Evolutionary conservation across 2,329 filamentous ascomycete species (phyloP).

Genomic region (Xylariaceae sp.): DNA sequence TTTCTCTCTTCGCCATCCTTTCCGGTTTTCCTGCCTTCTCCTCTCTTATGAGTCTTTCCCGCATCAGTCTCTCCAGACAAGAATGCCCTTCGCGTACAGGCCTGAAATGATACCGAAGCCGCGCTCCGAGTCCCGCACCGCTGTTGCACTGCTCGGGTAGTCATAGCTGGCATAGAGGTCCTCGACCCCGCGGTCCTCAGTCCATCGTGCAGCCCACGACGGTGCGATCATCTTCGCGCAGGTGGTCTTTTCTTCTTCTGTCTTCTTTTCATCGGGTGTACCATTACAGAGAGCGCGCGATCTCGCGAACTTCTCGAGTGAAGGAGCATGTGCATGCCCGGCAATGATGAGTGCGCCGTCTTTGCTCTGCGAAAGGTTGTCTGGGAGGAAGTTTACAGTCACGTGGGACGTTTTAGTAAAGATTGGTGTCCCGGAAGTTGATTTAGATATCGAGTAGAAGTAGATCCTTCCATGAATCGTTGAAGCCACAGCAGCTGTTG

Average conservation of each 20-base stretch:
- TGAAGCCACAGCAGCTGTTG: conserved; percentile 37
- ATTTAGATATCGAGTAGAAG: conserved; percentile 26
- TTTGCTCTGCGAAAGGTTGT: conserved; percentile 36
- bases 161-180: conserved; percentile 32
- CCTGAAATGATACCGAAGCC: conserved; percentile 35
- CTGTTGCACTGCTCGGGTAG: conserved; percentile 35
- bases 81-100: conserved; percentile 35
- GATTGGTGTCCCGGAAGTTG: conserved; percentile 6
- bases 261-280: conserved; percentile 20
- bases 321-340: conserved; percentile 36
- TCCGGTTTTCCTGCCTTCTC: too few species aligned
- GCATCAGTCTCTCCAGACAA: conserved; percentile 24
- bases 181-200: conserved; percentile 29
- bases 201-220: conserved; percentile 36
- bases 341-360: conserved; percentile 35
- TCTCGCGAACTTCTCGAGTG: conserved; percentile 29
- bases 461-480: conserved; percentile 28
- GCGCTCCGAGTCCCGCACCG: conserved; percentile 26
- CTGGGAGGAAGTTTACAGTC: conserved; percentile 35
- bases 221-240: conserved; percentile 17
- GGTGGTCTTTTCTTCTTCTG: conserved; percentile 19
- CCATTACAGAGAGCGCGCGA: conserved; percentile 35
- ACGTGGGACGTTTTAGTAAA: conserved; percentile 18
- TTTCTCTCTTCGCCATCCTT: too few species aligned
- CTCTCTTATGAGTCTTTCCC: too few species aligned